phyloP scores from a whole-genome alignment of 805 yeast species.

The Metschnikowia colocasiae region DNA sequence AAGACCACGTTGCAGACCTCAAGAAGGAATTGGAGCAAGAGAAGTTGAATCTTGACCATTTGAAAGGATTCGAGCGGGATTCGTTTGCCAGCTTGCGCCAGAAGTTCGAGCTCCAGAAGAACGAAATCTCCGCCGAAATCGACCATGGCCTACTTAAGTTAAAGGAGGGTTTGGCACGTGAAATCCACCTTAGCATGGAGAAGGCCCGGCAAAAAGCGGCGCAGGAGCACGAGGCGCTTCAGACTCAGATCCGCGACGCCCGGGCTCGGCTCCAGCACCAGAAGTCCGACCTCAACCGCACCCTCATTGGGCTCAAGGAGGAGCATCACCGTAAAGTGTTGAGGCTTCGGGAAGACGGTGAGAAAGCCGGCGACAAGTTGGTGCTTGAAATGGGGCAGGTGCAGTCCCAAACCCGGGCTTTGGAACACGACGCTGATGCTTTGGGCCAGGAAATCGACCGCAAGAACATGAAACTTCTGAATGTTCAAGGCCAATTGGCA shows the following conservation, averaged over 20 bases:
- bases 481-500: not conserved
- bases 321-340: slow-evolving; percentile 21
- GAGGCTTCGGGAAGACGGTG: slow-evolving; percentile 8
- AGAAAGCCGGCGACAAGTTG: slow-evolving; percentile 18
- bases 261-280: slow-evolving; percentile 8
- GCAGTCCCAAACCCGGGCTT: not conserved
- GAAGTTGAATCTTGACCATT: slow-evolving; percentile 31
- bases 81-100: slow-evolving; percentile 15
- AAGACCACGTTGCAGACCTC: slow-evolving; percentile 33
- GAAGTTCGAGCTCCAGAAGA: slow-evolving; percentile 14
- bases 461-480: not conserved
- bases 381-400: slow-evolving; percentile 12
- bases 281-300: slow-evolving; percentile 21
- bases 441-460: not conserved
- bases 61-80: slow-evolving; percentile 22
- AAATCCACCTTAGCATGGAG: slow-evolving; percentile 32
- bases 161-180: slow-evolving; percentile 25
- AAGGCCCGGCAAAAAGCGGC: not conserved
- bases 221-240: not conserved
- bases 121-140: slow-evolving; percentile 21
- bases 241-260: slow-evolving; percentile 7
- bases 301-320: slow-evolving; percentile 25
- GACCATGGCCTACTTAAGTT: slow-evolving; percentile 22
- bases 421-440: not conserved
- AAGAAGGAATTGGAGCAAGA: slow-evolving; percentile 35